These are phyloP conservation scores for Gigaspora rosea DNA, from an alignment of 192 early-diverging fungal species.

Conservation along the genomic window DNA sequence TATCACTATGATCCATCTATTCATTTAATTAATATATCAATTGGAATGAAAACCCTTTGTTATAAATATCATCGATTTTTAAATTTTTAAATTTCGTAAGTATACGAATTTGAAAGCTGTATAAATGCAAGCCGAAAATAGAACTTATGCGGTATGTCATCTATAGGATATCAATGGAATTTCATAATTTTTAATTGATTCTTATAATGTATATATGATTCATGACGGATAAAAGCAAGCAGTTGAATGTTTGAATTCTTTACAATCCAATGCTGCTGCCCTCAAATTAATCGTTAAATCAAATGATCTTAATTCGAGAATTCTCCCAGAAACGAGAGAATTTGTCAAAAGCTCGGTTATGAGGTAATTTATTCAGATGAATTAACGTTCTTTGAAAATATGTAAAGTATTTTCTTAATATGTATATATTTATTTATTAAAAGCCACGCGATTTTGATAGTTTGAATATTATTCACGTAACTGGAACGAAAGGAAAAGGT, in stretches of 20 bases:
- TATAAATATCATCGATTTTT: too few relatives aligned
- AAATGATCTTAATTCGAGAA: slow-evolving; percentile 61
- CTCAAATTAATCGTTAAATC: slow-evolving; percentile 72
- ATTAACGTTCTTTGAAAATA: neutral
- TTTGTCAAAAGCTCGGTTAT: slow-evolving; percentile 74
- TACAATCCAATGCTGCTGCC: slow-evolving; percentile 84
- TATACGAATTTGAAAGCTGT: too few relatives aligned
- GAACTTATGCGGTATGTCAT: slow-evolving; percentile 4
- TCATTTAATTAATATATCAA: too few relatives aligned
- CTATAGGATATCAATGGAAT: neutral
- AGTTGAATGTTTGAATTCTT: slow-evolving; percentile 74
- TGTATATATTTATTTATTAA: slow-evolving; percentile 33
- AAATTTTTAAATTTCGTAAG: too few relatives aligned
- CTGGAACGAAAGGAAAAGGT: slow-evolving; percentile 89
- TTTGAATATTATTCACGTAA: slow-evolving; percentile 77
- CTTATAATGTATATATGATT: neutral
- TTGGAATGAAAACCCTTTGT: too few relatives aligned
- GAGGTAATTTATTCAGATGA: slow-evolving; percentile 46
- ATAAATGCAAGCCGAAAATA: neutral
- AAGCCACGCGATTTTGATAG: slow-evolving; percentile 67
- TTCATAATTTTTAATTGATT: neutral
- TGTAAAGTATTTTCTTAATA: slow-evolving; percentile 33
- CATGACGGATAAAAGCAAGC: slow-evolving; percentile 57
- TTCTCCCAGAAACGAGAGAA: slow-evolving; percentile 66
- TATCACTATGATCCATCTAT: too few relatives aligned